A percentile compares a stretch with the other conserved stretches of the same genome.
Evolutionary conservation across 148 eudicot species (phyloP).

Genomic region (Simmondsia chinensis): DNA sequence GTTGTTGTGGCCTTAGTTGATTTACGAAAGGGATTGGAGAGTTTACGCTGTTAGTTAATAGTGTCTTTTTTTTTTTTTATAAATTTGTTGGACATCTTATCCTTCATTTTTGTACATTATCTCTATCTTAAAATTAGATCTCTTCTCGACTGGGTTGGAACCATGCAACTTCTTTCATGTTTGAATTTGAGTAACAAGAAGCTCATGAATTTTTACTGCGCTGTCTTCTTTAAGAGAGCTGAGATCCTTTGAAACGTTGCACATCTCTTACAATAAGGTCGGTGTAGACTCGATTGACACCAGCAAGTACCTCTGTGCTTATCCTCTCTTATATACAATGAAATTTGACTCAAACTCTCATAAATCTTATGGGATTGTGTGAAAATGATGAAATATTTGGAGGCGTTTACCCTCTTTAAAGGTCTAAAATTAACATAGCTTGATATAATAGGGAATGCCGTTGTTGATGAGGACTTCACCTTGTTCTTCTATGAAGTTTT

Average conservation of each 20-base stretch:
- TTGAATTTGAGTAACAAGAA: constrained; percentile 72
- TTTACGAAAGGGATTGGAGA: too few species aligned
- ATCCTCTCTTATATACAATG: constrained; percentile 49
- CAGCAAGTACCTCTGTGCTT: constrained; percentile 56
- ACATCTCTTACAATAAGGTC: constrained; percentile 76
- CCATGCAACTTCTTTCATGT: constrained; percentile 76
- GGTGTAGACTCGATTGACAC: constrained; percentile 71
- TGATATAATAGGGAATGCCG: constrained; percentile 51
- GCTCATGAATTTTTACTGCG: constrained; percentile 53
- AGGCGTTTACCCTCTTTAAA: constrained; percentile 50
- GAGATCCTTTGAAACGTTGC: constrained; percentile 44
- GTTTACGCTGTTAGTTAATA: too few species aligned
- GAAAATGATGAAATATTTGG: constrained; percentile 36
- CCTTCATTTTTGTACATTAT: too few species aligned
- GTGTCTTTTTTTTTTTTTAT: too few species aligned
- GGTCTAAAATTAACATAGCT: constrained; percentile 48
- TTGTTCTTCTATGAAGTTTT: constrained; percentile 40
- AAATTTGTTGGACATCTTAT: too few species aligned
- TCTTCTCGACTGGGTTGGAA: constrained; percentile 90
- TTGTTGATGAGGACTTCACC: constrained; percentile 37
- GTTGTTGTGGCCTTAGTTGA: too few species aligned
- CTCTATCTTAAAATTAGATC: too few species aligned
- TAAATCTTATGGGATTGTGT: constrained; percentile 9
- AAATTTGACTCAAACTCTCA: constrained; percentile 30
- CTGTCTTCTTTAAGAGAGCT: constrained; percentile 56